Base-by-base conservation (phyloP, 2,329 filamentous ascomycete genomes). In the Xylaria sp. region DNA sequence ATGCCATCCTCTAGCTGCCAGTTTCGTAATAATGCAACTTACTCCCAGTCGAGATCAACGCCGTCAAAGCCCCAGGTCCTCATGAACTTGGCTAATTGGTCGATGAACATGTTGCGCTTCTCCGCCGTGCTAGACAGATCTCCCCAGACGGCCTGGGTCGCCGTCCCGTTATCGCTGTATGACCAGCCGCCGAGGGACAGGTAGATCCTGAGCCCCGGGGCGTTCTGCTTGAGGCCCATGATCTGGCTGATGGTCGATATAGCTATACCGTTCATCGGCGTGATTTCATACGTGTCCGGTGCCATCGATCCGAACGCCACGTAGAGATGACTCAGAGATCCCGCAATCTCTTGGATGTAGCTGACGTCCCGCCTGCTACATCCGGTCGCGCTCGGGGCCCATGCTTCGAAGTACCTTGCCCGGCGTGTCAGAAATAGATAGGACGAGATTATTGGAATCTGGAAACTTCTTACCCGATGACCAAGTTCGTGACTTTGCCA, bases 211-310 rank as follows among this genome's bases (percentile, higher is more conserved):
- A 66, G 42, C 1, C 66, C 63, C 8, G 66, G 47, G 1, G 54
- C 72, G 3, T 51, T 68, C 0, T 72, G 54, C 68, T 84, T 83
- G 3, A 83, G 69, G 8, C 25, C 6, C 62, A 65, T 65, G 25
- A 65, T 65, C 62, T 59, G 10, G 53, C 54, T 59, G 42, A 65
- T 65, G 5, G 51, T 64, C 3, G 61, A 35, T n/a, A 64, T 57
- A n/a, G 61, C 37, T 9, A 64, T 64, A 8, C 61, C 61, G 40
- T 64, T 64, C 61, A 64, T 64, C 2, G 61, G 61, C n/a, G 61
- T 64, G 51, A 64, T 64, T 40, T 64, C 61, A 51, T 64, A 64
- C 23, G 61, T 64, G n/a, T 58, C 51, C 25, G 61, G 61, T 21
- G 61, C 61, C 51, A 64, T 64, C 4, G 61, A 64, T 48, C 61